These are phyloP conservation scores for Kingdonia uniflora DNA, from an alignment of 164 flowering plant genomes.

Conservation along the genomic window DNA sequence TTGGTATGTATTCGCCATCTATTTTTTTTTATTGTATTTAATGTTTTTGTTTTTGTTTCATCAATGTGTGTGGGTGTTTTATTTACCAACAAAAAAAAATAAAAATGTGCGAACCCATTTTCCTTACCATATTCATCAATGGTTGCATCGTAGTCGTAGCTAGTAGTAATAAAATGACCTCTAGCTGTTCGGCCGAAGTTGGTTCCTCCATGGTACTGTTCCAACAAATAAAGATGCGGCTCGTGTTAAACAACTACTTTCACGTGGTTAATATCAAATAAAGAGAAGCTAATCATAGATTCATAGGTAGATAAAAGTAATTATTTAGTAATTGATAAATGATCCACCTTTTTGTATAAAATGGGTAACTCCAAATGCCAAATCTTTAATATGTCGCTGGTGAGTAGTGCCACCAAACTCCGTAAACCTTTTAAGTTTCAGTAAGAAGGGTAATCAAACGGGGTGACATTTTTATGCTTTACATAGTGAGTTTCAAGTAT, in stretches of 20 bases:
- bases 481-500: neutral
- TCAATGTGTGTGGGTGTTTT: no score
- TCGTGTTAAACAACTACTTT: neutral
- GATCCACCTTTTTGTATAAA: constrained; percentile 91
- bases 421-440: constrained; percentile 43
- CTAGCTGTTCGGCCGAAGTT: constrained; percentile 90
- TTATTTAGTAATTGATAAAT: constrained; percentile 85
- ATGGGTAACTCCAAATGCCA: constrained; percentile 81
- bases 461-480: neutral
- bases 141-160: constrained; percentile 94
- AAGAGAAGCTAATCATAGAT: neutral
- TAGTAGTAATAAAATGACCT: constrained; percentile 85
- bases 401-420: constrained; percentile 71
- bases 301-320: constrained; percentile 17
- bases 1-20: no score
- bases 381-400: constrained; percentile 72
- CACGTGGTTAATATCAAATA: neutral
- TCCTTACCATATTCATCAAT: constrained; percentile 85
- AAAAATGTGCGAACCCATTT: neutral
- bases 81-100: no score
- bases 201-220: constrained; percentile 91
- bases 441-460: neutral
- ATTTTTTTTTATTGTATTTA: no score
- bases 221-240: neutral
- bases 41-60: no score